Evolutionary conservation across 371 early-diverging fungal genomes (phyloP), one percentile per base, ranked within the genome.

Genomic region (Chytridium lagenaria): DNA sequence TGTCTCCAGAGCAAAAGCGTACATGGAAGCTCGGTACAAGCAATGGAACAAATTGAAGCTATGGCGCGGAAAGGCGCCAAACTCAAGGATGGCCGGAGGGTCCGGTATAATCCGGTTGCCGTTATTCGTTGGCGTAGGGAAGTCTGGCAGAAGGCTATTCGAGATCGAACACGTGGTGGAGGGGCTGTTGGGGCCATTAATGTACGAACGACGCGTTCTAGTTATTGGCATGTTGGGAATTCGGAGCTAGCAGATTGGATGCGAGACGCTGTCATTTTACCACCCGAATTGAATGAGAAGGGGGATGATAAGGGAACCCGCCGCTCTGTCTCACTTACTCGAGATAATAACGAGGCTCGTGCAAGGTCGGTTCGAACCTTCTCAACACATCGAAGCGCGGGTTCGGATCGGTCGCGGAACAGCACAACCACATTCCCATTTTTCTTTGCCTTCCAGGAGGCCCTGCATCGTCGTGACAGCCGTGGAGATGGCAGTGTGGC

Each of bases 61-160:
- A 3, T 33, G n/a, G 15, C 64, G 23, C 10, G 10, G 12, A 12
- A 64, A 64, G 64, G 33, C 5, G 64, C 33, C 15, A 15, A 12
- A 19, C 44, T 44, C 44, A 44, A 44, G 12, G 44, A 44, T 12
- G 19, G 44, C 12, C 7, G 44, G 19, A 44, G 19, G 19, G 44
- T 44, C 34, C 64, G 64, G 5, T 64, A 64, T 23, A 64, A 64
- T 34, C 64, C 64, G 3, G n/a, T 64, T 30, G 64, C 37, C 19
- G 64, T 64, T 15, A 64, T 64, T 12, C 3, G 64, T 12, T 64
- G 64, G 64, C 3, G 64, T 10, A 26, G 34, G 12, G 64, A 36
- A 38, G 64, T 36, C 12, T 64, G 64, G 64, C 64, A 30, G 64
- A 12, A 23, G 23, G 64, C 64, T 36, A 12, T 64, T 5, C 3